Evolutionary conservation across 768 basidiomycete species (phyloP).

Genomic region (Tephrocybe sp.): DNA sequence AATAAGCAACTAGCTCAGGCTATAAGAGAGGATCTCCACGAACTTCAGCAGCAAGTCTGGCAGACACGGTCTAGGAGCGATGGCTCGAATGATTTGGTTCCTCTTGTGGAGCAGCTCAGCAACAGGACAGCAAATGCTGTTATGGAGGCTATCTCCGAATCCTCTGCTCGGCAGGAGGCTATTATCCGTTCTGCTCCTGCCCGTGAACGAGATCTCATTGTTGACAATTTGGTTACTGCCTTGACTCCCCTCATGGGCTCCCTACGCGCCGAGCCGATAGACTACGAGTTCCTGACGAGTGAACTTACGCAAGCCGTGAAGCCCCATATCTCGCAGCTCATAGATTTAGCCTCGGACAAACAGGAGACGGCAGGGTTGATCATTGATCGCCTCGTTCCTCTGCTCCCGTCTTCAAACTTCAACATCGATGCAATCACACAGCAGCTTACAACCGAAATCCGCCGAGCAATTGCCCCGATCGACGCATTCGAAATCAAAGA

Average conservation of each 20-base stretch:
- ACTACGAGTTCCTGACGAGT: constrained; percentile 75
- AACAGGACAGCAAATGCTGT: constrained; percentile 59
- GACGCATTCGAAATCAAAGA: constrained; percentile 89
- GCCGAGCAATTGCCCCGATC: constrained; percentile 69
- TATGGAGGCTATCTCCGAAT: constrained; percentile 56
- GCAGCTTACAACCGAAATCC: constrained; percentile 68
- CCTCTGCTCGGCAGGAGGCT: constrained; percentile 57
- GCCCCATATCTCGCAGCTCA: constrained; percentile 85
- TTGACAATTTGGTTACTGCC: constrained; percentile 57
- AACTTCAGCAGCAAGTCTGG: constrained; percentile 43
- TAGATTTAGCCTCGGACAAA: constrained; percentile 87
- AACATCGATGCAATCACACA: constrained; percentile 59
- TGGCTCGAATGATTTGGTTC: constrained; percentile 32
- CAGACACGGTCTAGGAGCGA: constrained; percentile 25
- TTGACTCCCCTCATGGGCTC: constrained; percentile 63
- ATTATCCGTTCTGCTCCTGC: constrained; percentile 45
- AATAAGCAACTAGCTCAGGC: constrained; percentile 58
- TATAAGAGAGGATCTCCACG: constrained; percentile 61
- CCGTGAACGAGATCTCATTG: constrained; percentile 58
- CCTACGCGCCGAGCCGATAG: constrained; percentile 64
- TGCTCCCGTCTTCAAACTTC: constrained; percentile 49
- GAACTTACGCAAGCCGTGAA: constrained; percentile 84
- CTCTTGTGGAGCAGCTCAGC: constrained; percentile 59
- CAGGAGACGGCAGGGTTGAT: constrained; percentile 84
- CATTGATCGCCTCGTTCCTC: constrained; percentile 67